These are phyloP conservation scores for Trichoderma semiorbis DNA, from an alignment of 2,329 filamentous ascomycete genomes.

Conservation along the genomic window DNA sequence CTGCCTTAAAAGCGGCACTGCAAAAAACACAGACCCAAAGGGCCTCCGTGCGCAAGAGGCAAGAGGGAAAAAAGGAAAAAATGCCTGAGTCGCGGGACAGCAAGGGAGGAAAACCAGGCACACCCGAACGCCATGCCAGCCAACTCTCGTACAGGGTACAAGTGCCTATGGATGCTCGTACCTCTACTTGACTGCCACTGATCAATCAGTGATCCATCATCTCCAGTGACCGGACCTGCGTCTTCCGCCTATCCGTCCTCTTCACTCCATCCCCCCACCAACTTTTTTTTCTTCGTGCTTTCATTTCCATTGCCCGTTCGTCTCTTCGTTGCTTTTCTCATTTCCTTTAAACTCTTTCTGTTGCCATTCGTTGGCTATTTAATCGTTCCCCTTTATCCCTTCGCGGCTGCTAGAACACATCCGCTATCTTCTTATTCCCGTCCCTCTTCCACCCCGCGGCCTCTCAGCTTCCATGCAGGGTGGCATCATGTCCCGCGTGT, in stretches of 20 bases:
- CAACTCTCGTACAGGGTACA: background rate
- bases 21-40: background rate
- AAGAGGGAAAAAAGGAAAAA: background rate
- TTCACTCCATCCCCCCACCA: background rate
- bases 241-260: background rate
- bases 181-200: background rate
- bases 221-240: background rate
- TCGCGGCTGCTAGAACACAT: background rate
- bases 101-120: slow-evolving; percentile 16
- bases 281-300: background rate
- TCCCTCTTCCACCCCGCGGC: background rate
- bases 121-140: slow-evolving; percentile 13
- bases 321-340: background rate
- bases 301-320: background rate
- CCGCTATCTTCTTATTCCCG: background rate
- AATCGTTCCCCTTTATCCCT: background rate
- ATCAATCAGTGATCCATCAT: background rate
- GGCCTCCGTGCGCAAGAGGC: slow-evolving; percentile 4
- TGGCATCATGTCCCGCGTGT: background rate
- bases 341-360: background rate
- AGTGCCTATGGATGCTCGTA: background rate
- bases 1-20: slow-evolving; percentile 12
- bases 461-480: background rate
- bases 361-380: background rate
- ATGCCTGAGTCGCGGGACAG: slow-evolving; percentile 13